These are phyloP conservation scores for Pseudopithomyces chartarum DNA, from an alignment of 2,329 filamentous ascomycete species.

Conservation along the genomic window DNA sequence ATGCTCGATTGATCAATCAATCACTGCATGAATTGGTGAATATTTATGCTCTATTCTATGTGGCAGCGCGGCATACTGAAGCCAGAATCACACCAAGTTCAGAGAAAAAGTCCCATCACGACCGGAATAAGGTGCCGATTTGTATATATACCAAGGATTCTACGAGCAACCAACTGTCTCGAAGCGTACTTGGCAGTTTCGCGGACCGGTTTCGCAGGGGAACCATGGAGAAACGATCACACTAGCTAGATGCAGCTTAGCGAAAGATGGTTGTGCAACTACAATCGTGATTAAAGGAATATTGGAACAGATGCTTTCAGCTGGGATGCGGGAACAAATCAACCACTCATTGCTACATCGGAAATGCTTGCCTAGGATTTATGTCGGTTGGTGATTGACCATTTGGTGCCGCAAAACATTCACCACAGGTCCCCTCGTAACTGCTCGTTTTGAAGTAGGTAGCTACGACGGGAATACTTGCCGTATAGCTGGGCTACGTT, in stretches of 20 bases:
- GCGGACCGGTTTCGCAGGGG: neutral
- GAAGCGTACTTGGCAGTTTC: neutral
- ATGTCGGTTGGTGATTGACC: no score
- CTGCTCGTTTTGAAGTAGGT: no score
- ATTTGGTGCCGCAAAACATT: no score
- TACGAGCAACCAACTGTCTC: neutral
- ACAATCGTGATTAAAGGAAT: neutral
- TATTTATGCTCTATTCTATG: no score
- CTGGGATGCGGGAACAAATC: neutral
- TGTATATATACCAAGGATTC: neutral
- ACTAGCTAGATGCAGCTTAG: neutral
- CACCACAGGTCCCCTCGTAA: no score
- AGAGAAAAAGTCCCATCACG: neutral
- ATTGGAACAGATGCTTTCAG: neutral
- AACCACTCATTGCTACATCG: neutral
- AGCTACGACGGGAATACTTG: no score
- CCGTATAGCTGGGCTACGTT: no score
- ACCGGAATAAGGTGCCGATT: neutral
- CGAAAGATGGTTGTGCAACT: neutral
- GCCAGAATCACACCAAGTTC: no score
- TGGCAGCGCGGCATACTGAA: neutral
- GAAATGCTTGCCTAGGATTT: no score
- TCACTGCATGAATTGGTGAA: no score
- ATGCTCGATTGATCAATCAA: neutral
- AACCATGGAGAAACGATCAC: neutral